Percentiles rank a stretch among this genome's conserved stretches.
phyloP scores from a whole-genome alignment of 2,329 filamentous ascomycete species.

The Fusarium bulbicola region DNA sequence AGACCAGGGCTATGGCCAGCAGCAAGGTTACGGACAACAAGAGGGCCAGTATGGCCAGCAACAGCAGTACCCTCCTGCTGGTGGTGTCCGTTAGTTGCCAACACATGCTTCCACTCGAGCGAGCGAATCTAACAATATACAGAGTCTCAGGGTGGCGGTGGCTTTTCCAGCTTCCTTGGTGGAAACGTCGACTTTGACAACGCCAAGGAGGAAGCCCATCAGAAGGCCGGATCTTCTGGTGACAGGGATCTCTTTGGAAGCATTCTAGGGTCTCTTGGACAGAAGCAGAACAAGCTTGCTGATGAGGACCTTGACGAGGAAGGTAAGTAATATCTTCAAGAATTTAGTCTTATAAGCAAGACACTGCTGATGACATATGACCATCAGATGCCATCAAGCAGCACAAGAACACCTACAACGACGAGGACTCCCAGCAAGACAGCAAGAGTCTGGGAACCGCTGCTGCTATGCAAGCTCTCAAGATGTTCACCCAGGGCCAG shows the following conservation, averaged over 20 bases:
- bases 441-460: conserved; percentile 71
- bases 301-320: conserved; percentile 61
- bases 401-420: conserved; percentile 78
- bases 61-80: conserved; percentile 34
- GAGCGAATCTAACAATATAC: conserved; percentile 25
- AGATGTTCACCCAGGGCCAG: conserved; percentile 74
- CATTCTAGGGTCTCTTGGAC: conserved; percentile 57
- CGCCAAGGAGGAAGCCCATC: conserved; percentile 59
- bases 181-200: conserved; percentile 59
- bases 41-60: conserved; percentile 28
- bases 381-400: conserved; percentile 71
- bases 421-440: conserved; percentile 57
- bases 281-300: conserved; percentile 60
- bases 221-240: conserved; percentile 57
- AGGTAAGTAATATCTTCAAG: conserved; percentile 45
- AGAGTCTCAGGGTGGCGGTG: conserved; percentile 49
- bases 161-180: conserved; percentile 50
- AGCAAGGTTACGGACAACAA: conserved; percentile 19
- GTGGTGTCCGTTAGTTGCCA: conserved; percentile 43
- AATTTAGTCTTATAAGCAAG: background rate
- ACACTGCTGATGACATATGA: background rate
- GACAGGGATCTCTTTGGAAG: conserved; percentile 59
- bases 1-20: conserved; percentile 17
- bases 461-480: conserved; percentile 82
- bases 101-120: background rate